phyloP scores from a whole-genome alignment of 257 asterid genomes.

The Lithospermum erythrorhizon region DNA sequence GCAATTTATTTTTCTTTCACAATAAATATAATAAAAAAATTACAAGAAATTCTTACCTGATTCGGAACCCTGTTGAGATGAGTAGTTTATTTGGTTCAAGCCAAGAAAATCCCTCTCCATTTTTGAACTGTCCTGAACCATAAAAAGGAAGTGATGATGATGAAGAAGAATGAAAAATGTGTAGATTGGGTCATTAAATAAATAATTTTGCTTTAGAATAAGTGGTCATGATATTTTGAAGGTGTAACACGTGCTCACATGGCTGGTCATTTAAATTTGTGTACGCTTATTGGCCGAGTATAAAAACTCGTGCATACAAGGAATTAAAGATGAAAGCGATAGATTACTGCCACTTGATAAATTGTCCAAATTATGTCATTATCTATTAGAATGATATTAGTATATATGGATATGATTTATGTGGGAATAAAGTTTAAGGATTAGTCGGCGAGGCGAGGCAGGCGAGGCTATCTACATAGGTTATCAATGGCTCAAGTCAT shows the following conservation, averaged over 20 bases:
- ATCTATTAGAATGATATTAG: too few relatives aligned
- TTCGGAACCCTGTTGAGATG: not conserved
- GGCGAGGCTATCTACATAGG: too few relatives aligned
- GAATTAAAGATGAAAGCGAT: not conserved
- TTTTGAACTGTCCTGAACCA: not conserved
- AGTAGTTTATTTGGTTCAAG: not conserved
- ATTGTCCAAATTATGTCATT: too few relatives aligned
- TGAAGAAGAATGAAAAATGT: not conserved
- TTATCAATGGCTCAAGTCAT: too few relatives aligned
- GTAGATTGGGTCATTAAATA: too few relatives aligned
- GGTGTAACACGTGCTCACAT: not conserved
- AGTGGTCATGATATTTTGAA: not conserved
- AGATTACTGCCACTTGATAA: not conserved
- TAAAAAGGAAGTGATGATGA: not conserved
- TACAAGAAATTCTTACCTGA: not conserved
- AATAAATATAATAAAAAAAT: too few relatives aligned
- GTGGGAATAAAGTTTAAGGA: too few relatives aligned
- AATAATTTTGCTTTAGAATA: too few relatives aligned
- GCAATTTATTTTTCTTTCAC: not conserved
- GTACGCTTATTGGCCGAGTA: not conserved
- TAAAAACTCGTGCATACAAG: not conserved
- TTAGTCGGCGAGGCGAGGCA: too few relatives aligned
- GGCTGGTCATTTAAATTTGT: not conserved
- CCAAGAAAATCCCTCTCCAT: constrained; percentile 3
- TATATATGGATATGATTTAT: not conserved